Evolutionary conservation across 352 stramenopile species (phyloP).

Genomic region (Phytopythium delawarense): DNA sequence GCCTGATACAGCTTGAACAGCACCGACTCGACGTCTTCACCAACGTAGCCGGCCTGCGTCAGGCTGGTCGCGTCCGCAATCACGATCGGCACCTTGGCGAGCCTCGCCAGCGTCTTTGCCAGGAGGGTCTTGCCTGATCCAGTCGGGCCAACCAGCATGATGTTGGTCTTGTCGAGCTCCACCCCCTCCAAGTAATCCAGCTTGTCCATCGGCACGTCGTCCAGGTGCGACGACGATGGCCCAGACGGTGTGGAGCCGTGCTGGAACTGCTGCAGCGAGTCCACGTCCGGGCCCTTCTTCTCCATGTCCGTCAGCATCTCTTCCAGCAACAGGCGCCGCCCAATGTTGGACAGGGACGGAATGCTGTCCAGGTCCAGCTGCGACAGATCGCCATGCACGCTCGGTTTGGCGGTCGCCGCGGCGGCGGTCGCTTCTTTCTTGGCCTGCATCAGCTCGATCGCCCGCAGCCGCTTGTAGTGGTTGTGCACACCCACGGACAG

Average conservation of each 20-base stretch:
- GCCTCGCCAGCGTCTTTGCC: constrained; percentile 94
- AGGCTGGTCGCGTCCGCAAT: constrained; percentile 97
- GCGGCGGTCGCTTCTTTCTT: constrained; percentile 36
- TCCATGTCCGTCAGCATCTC: constrained; percentile 52
- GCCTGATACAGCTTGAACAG: constrained; percentile 98
- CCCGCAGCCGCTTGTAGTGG: constrained; percentile 96
- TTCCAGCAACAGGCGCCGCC: constrained; percentile 54
- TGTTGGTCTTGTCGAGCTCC: constrained; percentile 99
- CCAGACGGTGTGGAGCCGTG: constrained; percentile 5
- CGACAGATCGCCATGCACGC: constrained; percentile 19
- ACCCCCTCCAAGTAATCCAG: constrained; percentile 76
- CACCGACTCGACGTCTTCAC: constrained; percentile 98
- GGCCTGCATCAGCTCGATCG: constrained; percentile 52
- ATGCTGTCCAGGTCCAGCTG: constrained; percentile 31
- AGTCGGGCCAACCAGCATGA: constrained; percentile 95
- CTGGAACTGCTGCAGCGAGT: constrained; percentile 2
- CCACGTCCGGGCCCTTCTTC: constrained; percentile 20
- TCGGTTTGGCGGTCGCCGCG: constrained; percentile 18
- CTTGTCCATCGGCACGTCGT: constrained; percentile 29
- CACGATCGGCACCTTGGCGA: constrained; percentile 97
- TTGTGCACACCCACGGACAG: constrained; percentile 96
- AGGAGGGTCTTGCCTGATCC: constrained; percentile 97
- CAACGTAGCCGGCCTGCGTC: constrained; percentile 98
- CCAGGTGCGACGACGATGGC: background rate
- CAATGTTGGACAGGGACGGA: constrained; percentile 28